Evolutionary conservation across 306 rosid species (phyloP).

Genomic region (Crotalaria pallida): DNA sequence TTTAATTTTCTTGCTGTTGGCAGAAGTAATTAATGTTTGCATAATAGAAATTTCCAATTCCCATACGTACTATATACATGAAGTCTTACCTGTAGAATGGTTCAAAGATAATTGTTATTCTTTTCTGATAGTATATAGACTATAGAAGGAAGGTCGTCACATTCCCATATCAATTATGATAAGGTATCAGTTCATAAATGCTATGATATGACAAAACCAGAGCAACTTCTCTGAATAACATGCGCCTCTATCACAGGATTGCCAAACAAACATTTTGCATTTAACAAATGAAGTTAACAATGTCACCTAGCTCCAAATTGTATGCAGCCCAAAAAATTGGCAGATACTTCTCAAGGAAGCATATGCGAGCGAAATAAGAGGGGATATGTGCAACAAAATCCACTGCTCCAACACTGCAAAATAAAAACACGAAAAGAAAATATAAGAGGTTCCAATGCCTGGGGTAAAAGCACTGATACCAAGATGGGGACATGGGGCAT

Average conservation of each 20-base stretch:
- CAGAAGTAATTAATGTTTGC: too few relatives aligned
- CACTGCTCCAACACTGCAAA: constrained; percentile 95
- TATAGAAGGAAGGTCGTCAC: not conserved
- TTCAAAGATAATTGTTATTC: too few relatives aligned
- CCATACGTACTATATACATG: too few relatives aligned
- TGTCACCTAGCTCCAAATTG: not conserved
- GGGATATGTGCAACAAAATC: constrained; percentile 93
- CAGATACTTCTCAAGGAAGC: constrained; percentile 32
- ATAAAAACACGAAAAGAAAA: not conserved
- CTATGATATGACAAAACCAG: not conserved
- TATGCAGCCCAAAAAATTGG: not conserved
- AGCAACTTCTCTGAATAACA: not conserved
- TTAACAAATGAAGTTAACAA: not conserved
- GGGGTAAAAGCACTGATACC: not conserved
- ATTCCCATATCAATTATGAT: not conserved
- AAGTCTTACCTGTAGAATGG: too few relatives aligned
- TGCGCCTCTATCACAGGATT: not conserved
- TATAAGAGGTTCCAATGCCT: constrained; percentile 14
- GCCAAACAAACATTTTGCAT: not conserved
- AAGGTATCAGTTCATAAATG: not conserved
- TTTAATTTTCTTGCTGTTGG: too few relatives aligned
- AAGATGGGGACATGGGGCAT: constrained; percentile 1
- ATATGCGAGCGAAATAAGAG: constrained; percentile 72
- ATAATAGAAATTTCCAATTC: too few relatives aligned
- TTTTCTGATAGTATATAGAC: too few relatives aligned